Conservation (phyloP, 2,329 filamentous ascomycete species). For the Aspergillus sp. region DNA sequence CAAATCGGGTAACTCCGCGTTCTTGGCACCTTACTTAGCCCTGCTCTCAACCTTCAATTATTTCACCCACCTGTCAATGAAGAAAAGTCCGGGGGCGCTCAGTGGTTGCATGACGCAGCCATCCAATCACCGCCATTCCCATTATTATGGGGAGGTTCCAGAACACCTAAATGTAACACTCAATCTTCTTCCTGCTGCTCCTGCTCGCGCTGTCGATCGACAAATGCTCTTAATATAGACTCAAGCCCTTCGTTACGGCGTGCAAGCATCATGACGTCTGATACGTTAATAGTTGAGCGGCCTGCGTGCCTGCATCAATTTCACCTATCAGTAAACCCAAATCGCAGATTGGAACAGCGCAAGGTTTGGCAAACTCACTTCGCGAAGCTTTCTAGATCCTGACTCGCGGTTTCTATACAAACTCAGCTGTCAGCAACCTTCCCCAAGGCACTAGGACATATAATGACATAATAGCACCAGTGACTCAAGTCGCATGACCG, state of each 20-base stretch:
- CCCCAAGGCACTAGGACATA: not conserved
- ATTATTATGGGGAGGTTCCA: not conserved
- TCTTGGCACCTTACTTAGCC: constrained; percentile 1
- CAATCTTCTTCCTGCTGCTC: constrained; percentile 14
- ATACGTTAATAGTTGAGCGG: constrained; percentile 73
- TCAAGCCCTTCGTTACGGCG: constrained; percentile 84
- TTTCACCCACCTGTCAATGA: not conserved
- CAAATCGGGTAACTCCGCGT: not conserved
- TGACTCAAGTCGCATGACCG: not conserved
- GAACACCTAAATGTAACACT: not conserved
- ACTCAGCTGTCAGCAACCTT: not conserved
- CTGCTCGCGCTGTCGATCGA: constrained; percentile 32
- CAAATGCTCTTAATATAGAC: constrained; percentile 59
- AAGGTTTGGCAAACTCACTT: constrained; percentile 38
- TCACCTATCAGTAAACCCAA: constrained; percentile 2
- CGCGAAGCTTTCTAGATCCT: constrained; percentile 65
- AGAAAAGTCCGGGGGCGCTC: not conserved
- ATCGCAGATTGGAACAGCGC: not conserved
- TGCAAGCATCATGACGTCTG: constrained; percentile 84
- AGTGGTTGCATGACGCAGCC: not conserved
- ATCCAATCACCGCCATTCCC: not conserved
- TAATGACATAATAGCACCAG: constrained; percentile 9
- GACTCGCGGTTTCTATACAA: constrained; percentile 51
- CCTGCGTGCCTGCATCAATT: constrained; percentile 70
- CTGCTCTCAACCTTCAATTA: not conserved